Evolutionary conservation across 2,329 filamentous ascomycete species (phyloP).

Genomic region (Bertia moriformis): DNA sequence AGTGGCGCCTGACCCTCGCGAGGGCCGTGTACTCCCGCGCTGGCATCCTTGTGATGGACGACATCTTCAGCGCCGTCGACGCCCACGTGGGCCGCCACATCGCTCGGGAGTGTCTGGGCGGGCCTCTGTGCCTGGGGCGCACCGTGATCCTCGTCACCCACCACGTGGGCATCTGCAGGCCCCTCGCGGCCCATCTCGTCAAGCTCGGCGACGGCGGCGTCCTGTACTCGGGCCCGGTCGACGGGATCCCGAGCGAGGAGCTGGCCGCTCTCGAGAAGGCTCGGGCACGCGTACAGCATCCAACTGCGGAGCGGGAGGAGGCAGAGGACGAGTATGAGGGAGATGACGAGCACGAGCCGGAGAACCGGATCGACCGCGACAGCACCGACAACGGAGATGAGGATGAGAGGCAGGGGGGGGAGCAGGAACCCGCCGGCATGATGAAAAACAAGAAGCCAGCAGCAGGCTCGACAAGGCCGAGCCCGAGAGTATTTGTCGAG

Average conservation of each 20-base stretch:
- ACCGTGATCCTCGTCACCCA: constrained; percentile 46
- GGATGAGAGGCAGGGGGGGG: no score
- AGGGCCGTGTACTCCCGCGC: constrained; percentile 26
- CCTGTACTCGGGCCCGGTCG: not conserved
- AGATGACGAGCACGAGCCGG: no score
- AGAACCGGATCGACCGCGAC: no score
- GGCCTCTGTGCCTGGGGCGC: constrained; percentile 32
- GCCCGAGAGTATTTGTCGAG: not conserved
- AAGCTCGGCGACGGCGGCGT: constrained; percentile 33
- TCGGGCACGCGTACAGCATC: no score
- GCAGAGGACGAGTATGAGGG: no score
- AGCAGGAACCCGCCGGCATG: no score
- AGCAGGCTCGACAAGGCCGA: no score
- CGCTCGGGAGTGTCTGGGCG: constrained; percentile 38
- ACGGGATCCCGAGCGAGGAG: constrained; percentile 13
- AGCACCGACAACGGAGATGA: no score
- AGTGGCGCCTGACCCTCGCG: constrained; percentile 12
- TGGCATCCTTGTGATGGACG: constrained; percentile 40
- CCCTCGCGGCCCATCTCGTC: constrained; percentile 36
- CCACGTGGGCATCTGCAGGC: constrained; percentile 35
- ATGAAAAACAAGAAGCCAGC: no score
- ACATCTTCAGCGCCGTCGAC: constrained; percentile 47
- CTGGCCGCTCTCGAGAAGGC: no score
- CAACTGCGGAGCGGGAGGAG: no score
- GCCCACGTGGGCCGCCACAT: constrained; percentile 41